Evolutionary conservation across 345 rosid species (phyloP), one percentile per base, ranked within the genome.

Genomic region (Raphanus raphanistrum): DNA sequence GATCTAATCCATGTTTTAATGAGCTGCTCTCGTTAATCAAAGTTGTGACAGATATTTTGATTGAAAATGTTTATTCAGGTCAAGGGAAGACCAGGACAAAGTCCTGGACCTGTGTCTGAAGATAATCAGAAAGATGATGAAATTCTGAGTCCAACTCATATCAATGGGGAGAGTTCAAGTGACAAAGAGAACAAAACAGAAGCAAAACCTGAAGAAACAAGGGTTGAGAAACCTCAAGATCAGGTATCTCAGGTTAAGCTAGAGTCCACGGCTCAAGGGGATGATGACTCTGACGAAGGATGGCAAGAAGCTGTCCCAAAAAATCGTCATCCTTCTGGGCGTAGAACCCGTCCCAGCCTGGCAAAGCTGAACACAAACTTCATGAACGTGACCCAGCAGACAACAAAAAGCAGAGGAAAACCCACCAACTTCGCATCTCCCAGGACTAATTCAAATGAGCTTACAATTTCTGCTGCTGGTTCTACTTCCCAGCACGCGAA

Each of bases 241-340:
- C 85, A 92, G 67, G 38, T 71, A 13, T 31, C 66, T 25, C 32
- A 74, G 76, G 81, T 75, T 45, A 80, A 71, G 66, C 76, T 21
- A 63, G 87, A 84, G 55, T 79, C 84, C 68, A 66, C 65, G 0
- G 68, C 59, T 35, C 88, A 75, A 41, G 90, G 83, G 57, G 92
- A 89, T 62, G 90, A 88, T 60, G 84, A 74, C 55, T 85, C 92
- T 11, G 94, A 95, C 81, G 97, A 95, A 87, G 99, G 99, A 77
- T 95, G 99, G 99, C 98, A 95, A 85, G 98, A 94, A 90, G 98
- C 99, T 79, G 90, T 90, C 71, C 92, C 97, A 1, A 95, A 90
- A 86, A 84, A 92, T 16, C 98, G 98, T 41, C 81, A 89, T 73
- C 95, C 86, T 59, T 71, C 92, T 60, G 83, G 82, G 83, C 92